A percentile compares a stretch with the other conserved stretches of the same genome.
Evolutionary conservation across 768 basidiomycete species (phyloP).

Genomic region (Pisolithus orientalis): DNA sequence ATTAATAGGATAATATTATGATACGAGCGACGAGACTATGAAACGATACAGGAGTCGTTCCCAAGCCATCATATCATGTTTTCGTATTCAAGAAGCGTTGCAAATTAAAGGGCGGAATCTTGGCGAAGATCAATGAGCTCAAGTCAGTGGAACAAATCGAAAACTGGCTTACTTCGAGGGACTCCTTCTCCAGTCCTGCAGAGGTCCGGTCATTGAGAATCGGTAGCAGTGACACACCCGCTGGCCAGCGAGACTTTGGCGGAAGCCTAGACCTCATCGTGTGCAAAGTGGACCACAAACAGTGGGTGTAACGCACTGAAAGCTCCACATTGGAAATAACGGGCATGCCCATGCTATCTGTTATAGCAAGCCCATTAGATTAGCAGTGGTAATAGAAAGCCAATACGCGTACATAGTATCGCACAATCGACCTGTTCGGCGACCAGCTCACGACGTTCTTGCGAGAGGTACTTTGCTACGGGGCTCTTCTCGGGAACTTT

Average conservation of each 20-base stretch:
- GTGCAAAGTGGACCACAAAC: conserved; percentile 52
- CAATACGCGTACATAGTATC: conserved; percentile 59
- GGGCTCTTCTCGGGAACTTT: conserved; percentile 71
- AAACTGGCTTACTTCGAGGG: conserved; percentile 30
- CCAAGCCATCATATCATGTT: conserved; percentile 27
- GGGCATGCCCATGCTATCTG: conserved; percentile 48
- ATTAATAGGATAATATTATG: conserved; percentile 2
- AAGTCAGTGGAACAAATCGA: not conserved
- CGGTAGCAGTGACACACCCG: conserved; percentile 44
- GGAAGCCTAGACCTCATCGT: conserved; percentile 43
- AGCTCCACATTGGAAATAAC: conserved; percentile 60
- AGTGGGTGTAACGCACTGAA: conserved; percentile 57
- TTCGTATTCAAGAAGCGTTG: conserved; percentile 45
- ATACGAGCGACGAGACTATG: not conserved
- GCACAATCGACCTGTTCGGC: conserved; percentile 88
- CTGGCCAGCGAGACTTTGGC: conserved; percentile 26
- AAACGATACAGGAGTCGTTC: not conserved
- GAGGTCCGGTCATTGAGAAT: conserved; percentile 13
- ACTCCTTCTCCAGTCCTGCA: conserved; percentile 28
- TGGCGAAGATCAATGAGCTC: not conserved
- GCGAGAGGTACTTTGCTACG: conserved; percentile 67
- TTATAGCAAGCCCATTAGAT: not conserved
- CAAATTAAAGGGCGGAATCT: conserved; percentile 51
- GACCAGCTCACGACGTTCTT: conserved; percentile 71
- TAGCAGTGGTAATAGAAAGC: not conserved